Conservation (phyloP, 2,329 filamentous ascomycete genomes). For the Zymoseptoria passerinii region DNA sequence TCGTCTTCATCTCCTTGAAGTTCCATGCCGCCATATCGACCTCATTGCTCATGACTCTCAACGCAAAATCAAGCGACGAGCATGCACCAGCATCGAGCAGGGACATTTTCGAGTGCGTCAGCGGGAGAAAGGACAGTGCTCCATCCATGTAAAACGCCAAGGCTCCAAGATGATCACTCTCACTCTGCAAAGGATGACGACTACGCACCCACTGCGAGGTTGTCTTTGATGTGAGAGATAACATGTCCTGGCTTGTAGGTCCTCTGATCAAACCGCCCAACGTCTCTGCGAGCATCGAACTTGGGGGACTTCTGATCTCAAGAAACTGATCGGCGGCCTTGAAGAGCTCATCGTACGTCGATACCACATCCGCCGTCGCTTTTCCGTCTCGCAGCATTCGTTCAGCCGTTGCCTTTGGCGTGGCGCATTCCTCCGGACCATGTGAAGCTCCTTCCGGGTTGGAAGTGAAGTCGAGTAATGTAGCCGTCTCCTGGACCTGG, state of each 20-base stretch:
- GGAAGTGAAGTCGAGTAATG: slow-evolving; percentile 32
- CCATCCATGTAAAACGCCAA: slow-evolving; percentile 41
- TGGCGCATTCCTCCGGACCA: slow-evolving; percentile 24
- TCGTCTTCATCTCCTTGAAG: slow-evolving; percentile 36
- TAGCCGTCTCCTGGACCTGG: slow-evolving; percentile 34
- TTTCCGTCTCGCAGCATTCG: slow-evolving; percentile 29
- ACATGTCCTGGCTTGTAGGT: not conserved
- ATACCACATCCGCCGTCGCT: slow-evolving; percentile 27
- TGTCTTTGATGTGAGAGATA: not conserved
- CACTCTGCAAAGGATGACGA: slow-evolving; percentile 14
- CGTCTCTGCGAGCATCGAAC: not conserved
- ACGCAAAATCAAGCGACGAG: slow-evolving; percentile 44
- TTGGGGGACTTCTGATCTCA: not conserved
- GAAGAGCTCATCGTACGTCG: not conserved
- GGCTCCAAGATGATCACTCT: slow-evolving; percentile 30
- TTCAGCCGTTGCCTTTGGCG: slow-evolving; percentile 31
- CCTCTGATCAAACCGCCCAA: not conserved
- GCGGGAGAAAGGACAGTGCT: slow-evolving; percentile 37
- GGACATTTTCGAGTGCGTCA: slow-evolving; percentile 37
- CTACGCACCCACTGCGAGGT: not conserved
- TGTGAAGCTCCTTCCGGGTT: not conserved
- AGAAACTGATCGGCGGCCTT: not conserved
- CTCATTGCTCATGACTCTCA: slow-evolving; percentile 36
- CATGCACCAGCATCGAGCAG: slow-evolving; percentile 40
- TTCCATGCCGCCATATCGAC: slow-evolving; percentile 38